Conservation (phyloP, 2,329 filamentous ascomycete species). For the Gyromitra esculenta region DNA sequence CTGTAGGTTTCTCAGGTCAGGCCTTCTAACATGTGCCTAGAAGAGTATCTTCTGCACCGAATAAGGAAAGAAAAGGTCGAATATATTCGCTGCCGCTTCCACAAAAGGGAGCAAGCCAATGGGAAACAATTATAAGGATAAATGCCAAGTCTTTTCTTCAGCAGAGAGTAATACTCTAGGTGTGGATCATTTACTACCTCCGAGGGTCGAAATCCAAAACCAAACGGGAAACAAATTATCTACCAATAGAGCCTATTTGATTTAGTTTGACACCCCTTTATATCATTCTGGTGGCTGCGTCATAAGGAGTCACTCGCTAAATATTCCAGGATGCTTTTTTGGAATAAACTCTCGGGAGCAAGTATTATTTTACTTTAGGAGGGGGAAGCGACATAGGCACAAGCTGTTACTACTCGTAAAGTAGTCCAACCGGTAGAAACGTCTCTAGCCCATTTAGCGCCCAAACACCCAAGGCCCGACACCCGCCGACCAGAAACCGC, state of each 20-base stretch:
- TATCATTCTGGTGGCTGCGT: not conserved
- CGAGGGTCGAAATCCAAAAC: not conserved
- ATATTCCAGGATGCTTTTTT: not conserved
- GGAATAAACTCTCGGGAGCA: no score
- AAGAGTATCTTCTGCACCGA: not conserved
- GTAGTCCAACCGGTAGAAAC: no score
- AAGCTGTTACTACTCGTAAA: no score
- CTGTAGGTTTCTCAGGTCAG: no score
- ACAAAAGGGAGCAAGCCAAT: not conserved
- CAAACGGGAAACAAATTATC: not conserved
- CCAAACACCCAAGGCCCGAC: no score
- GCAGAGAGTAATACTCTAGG: not conserved
- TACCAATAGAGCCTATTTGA: not conserved
- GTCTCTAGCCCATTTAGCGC: no score
- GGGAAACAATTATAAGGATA: not conserved
- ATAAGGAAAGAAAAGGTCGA: not conserved
- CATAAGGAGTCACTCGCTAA: not conserved
- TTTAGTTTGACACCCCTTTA: not conserved
- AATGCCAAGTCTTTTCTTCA: not conserved
- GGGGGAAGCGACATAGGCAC: no score
- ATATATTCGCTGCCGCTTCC: not conserved
- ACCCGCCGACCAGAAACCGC: no score
- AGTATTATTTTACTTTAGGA: no score
- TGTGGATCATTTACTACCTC: not conserved
- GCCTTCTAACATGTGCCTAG: no score